Base-by-base conservation (phyloP, 176 grass and related monocot genomes). In the Oryza meyeriana region DNA sequence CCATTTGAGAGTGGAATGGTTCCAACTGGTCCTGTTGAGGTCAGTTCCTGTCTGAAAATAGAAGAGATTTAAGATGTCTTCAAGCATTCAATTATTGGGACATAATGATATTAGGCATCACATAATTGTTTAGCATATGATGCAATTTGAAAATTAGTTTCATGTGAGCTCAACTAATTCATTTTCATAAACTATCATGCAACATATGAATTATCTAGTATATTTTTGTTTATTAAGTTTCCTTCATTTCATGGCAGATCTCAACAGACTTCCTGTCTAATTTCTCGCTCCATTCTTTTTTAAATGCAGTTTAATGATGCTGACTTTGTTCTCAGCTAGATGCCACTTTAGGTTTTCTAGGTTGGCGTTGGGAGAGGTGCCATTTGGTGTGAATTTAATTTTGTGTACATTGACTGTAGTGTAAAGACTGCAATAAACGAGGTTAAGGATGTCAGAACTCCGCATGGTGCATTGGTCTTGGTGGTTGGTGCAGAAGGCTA, bases 21-120 rank as follows among this genome's bases (percentile, higher is more conserved):
- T 64, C 95, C 92, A 44, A 93, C 90, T 47, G 65, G 66, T 84
- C 95, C 95, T 13, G 57, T 94, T 57, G 84, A 93, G 88, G 95
- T 98, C 70, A 76, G 88, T 81, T 83, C 68, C 12, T 64, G n/a
- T 71, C 80, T 30, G 13, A 52, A 50, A 83, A 77, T 28, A 4
- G 36, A 47, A 10, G 36, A 6, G 10, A 52, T n/a, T 52, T 64
- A 2, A 64, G 20, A n/a, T 36, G 31, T 69, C 35, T 62, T 75
- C 28, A 27, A 34, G 47, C 27, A 12, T n/a, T 22, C 36, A 66
- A 28, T 16, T 76, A 63, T 76, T 85, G 61, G 33, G 57, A 30
- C 48, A 82, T 5, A 50, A 28, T 8, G 20, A 28, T 16, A 70
- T 20, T 77, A 71, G 24, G 48, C 57, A 26, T 57, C 33, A 30